phyloP scores from a whole-genome alignment of 2,329 filamentous ascomycete genomes.

The Fusarium agapanthi region DNA sequence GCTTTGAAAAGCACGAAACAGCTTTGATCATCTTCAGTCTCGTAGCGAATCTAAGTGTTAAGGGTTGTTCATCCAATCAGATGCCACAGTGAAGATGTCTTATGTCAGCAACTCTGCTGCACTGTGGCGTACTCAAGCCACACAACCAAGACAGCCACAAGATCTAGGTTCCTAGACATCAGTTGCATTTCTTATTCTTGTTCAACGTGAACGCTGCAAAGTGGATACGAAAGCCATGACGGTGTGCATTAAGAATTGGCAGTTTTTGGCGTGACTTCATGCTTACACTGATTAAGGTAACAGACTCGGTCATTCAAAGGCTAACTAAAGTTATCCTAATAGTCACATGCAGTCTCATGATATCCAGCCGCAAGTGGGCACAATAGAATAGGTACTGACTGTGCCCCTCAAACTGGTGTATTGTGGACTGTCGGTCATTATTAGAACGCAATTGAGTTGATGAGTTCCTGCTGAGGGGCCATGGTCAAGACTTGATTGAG shows the following conservation, averaged over 20 bases:
- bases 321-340: not conserved
- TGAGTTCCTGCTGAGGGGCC: not conserved
- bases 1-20: conserved; percentile 1
- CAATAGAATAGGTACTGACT: not conserved
- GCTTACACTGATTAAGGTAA: not conserved
- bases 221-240: conserved; percentile 2
- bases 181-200: not conserved
- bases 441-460: not conserved
- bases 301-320: not conserved
- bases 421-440: not conserved
- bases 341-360: conserved; percentile 18
- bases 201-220: not conserved
- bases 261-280: not conserved
- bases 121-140: conserved; percentile 1
- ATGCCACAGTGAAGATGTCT: not conserved
- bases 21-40: conserved; percentile 30
- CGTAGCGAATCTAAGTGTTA: conserved; percentile 36
- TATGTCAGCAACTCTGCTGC: conserved; percentile 33
- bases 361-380: conserved; percentile 15
- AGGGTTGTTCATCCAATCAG: conserved; percentile 29
- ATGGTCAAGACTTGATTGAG: not conserved
- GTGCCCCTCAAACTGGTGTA: not conserved
- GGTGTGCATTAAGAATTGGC: not conserved
- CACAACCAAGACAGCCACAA: conserved; percentile 7
- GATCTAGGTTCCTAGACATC: not conserved